phyloP scores from a whole-genome alignment of 2,329 filamentous ascomycete species.

The Pseudocercospora fijiensis region DNA sequence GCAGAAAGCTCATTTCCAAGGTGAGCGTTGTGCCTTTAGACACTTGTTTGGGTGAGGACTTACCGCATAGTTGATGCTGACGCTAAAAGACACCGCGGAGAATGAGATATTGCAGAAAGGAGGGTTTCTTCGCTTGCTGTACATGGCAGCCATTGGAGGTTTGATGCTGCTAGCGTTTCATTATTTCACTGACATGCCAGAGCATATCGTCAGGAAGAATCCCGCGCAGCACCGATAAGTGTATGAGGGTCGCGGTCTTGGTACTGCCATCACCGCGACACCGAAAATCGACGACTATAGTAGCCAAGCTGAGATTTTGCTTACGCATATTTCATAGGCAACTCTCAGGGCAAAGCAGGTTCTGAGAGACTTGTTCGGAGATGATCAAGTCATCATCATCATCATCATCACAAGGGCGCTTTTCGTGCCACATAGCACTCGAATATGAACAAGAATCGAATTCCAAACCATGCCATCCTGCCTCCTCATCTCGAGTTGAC shows the following conservation, averaged over 20 bases:
- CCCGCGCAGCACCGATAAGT: too few relatives aligned
- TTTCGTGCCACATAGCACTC: neutral
- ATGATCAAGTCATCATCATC: neutral
- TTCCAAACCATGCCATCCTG: neutral
- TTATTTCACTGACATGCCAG: too few relatives aligned
- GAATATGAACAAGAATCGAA: neutral
- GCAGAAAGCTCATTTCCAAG: too few relatives aligned
- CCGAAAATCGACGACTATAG: too few relatives aligned
- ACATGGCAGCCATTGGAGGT: neutral
- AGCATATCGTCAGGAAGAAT: too few relatives aligned
- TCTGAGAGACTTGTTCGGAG: neutral
- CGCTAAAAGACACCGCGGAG: neutral
- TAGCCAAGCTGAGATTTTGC: too few relatives aligned
- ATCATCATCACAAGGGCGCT: neutral
- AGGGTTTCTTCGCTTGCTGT: neutral
- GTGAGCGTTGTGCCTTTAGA: too few relatives aligned
- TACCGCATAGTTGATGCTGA: neutral
- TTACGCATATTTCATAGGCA: too few relatives aligned
- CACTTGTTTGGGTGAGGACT: too few relatives aligned
- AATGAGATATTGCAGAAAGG: neutral
- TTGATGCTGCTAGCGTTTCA: neutral
- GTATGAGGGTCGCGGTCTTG: too few relatives aligned
- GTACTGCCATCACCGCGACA: too few relatives aligned
- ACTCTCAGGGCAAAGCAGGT: neutral
- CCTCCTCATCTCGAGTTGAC: neutral